Conservation (phyloP, 345 rosid genomes). For the Hibiscus mutabilis region DNA sequence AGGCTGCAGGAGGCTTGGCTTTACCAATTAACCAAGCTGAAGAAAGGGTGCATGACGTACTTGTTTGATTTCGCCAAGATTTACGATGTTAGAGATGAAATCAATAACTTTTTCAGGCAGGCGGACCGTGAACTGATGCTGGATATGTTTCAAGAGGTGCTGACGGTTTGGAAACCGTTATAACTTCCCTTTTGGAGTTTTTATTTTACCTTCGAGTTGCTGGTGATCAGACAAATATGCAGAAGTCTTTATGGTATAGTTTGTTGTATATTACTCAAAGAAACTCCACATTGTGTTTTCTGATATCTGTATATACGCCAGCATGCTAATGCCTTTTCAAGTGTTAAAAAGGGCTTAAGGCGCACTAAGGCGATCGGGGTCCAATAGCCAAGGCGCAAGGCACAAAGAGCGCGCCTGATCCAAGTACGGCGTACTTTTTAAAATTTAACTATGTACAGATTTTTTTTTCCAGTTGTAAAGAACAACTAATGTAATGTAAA, state of each 20-base stretch:
- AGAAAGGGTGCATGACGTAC: constrained; percentile 77
- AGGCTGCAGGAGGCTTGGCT: constrained; percentile 92
- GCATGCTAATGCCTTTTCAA: neutral
- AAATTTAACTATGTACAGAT: too few species aligned
- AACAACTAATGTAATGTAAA: too few species aligned
- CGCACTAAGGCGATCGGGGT: too few species aligned
- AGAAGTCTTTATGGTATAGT: neutral
- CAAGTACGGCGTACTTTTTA: too few species aligned
- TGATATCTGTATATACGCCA: neutral
- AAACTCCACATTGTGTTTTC: neutral
- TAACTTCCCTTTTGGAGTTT: constrained; percentile 6
- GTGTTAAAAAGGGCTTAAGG: too few species aligned
- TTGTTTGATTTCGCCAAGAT: constrained; percentile 90
- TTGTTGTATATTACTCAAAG: neutral
- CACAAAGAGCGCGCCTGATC: too few species aligned
- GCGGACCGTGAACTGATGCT: constrained; percentile 79
- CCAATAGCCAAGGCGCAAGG: too few species aligned
- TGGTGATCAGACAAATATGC: neutral
- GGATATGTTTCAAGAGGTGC: constrained; percentile 90
- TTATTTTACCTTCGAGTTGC: neutral
- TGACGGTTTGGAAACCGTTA: constrained; percentile 65
- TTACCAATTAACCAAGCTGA: constrained; percentile 71
- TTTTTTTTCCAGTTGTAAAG: too few species aligned
- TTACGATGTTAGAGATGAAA: constrained; percentile 71
- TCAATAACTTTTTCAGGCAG: constrained; percentile 61